Percentiles rank a stretch among this genome's conserved stretches.
These are phyloP conservation scores for Blastocystis sp. DNA, from an alignment of 352 stramenopile genomes.

Conservation along the genomic window DNA sequence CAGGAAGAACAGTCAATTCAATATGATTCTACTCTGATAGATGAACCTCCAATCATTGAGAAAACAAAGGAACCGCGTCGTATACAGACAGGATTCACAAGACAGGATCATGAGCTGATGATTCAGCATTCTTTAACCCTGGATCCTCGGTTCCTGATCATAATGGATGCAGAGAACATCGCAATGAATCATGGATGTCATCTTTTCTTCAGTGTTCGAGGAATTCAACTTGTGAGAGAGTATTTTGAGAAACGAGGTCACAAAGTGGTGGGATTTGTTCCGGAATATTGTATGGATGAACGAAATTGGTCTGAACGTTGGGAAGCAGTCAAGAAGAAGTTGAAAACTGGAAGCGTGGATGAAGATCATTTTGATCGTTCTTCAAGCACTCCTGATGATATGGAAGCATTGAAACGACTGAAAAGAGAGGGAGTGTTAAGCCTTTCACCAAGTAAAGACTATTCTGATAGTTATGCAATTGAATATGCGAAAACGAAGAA, in stretches of 20 bases:
- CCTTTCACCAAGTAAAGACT: constrained; percentile 70
- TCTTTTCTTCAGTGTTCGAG: constrained; percentile 71
- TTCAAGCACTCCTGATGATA: neutral
- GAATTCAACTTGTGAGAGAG: constrained; percentile 71
- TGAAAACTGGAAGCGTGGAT: neutral
- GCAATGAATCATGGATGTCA: constrained; percentile 74
- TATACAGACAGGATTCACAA: neutral
- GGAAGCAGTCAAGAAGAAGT: neutral
- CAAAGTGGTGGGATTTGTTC: neutral
- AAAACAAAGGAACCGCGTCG: neutral
- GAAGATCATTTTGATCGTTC: neutral
- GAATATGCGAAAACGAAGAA: constrained; percentile 74
- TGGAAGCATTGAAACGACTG: neutral
- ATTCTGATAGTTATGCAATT: constrained; percentile 78
- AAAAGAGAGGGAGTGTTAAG: neutral
- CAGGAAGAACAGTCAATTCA: neutral
- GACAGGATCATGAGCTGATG: neutral
- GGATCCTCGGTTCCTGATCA: constrained; percentile 66
- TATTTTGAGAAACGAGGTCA: neutral
- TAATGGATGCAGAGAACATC: constrained; percentile 74
- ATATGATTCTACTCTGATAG: neutral
- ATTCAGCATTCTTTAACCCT: neutral
- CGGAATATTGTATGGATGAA: neutral
- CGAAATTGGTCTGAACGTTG: neutral
- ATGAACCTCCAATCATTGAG: neutral